These are phyloP conservation scores for Alternaria sp. DNA, from an alignment of 2,329 filamentous ascomycete genomes.

Conservation along the genomic window DNA sequence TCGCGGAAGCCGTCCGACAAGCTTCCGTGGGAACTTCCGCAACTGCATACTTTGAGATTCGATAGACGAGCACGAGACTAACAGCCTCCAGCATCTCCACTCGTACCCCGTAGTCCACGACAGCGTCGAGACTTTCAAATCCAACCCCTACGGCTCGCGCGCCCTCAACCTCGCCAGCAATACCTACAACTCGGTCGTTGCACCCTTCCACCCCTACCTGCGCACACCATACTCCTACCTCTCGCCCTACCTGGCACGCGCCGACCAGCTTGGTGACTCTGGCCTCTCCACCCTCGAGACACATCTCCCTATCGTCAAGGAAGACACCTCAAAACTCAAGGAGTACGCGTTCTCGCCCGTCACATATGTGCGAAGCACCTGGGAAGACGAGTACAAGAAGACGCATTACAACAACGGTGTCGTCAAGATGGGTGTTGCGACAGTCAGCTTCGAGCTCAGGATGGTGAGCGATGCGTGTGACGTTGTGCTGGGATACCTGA, in stretches of 20 bases:
- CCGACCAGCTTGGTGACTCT: conserved; percentile 62
- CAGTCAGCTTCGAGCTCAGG: conserved; percentile 50
- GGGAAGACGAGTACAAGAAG: conserved; percentile 50
- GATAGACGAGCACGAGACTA: not conserved
- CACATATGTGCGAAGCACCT: conserved; percentile 46
- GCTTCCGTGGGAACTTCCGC: not conserved
- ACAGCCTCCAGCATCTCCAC: conserved; percentile 71
- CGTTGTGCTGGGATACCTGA: conserved; percentile 39
- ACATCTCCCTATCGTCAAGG: conserved; percentile 54
- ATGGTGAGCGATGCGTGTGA: conserved; percentile 43
- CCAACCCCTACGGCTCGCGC: conserved; percentile 82
- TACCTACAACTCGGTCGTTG: conserved; percentile 77
- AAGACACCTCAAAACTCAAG: conserved; percentile 54
- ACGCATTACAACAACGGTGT: conserved; percentile 44
- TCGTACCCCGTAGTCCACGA: conserved; percentile 86
- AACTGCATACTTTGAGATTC: not conserved
- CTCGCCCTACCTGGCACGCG: conserved; percentile 82
- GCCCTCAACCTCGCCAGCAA: conserved; percentile 77
- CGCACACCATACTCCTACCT: conserved; percentile 80
- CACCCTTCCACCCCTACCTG: conserved; percentile 79
- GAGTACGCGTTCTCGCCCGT: conserved; percentile 42
- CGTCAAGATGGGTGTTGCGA: conserved; percentile 45
- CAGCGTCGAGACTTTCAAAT: conserved; percentile 77
- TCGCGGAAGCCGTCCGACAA: not conserved
- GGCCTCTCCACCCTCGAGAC: conserved; percentile 46